These are phyloP conservation scores for Candida awuae DNA, from an alignment of 805 yeast species.

Conservation along the genomic window DNA sequence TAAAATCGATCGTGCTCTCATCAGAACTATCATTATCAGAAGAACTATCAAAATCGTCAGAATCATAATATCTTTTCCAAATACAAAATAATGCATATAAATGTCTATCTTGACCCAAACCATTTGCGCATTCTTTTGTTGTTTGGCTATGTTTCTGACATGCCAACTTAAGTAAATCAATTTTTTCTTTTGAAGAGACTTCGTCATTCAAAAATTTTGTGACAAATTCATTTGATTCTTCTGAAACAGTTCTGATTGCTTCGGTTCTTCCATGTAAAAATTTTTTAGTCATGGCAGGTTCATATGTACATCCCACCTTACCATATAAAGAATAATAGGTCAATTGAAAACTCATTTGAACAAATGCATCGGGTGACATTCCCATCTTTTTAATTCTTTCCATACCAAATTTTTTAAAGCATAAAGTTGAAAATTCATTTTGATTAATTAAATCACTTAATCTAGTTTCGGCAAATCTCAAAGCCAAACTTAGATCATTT, in stretches of 20 bases:
- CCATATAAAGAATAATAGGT: conserved; percentile 90
- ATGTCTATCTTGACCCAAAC: conserved; percentile 90
- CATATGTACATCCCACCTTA: conserved; percentile 87
- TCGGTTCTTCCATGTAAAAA: conserved; percentile 90
- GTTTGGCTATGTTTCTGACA: conserved; percentile 61
- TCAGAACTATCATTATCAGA: conserved; percentile 20
- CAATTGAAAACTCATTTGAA: conserved; percentile 89
- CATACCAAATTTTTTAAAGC: conserved; percentile 67
- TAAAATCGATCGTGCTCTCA: conserved; percentile 24
- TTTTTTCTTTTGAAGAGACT: conserved; percentile 50
- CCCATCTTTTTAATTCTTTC: conserved; percentile 75
- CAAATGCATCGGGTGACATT: conserved; percentile 88
- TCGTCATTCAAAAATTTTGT: conserved; percentile 71
- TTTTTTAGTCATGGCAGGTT: conserved; percentile 91
- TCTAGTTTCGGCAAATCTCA: conserved; percentile 87
- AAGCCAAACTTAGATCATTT: conserved; percentile 64
- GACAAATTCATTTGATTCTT: conserved; percentile 73
- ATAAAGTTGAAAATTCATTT: conserved; percentile 76
- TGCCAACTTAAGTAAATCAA: conserved; percentile 54
- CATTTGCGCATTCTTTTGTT: conserved; percentile 62
- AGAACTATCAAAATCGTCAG: conserved; percentile 16
- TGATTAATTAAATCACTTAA: conserved; percentile 81
- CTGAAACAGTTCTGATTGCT: conserved; percentile 78
- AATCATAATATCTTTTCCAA: conserved; percentile 57
- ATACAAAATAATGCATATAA: conserved; percentile 79